phyloP scores from a whole-genome alignment of 2,329 filamentous ascomycete species.

The Hyphodiscus sp. region DNA sequence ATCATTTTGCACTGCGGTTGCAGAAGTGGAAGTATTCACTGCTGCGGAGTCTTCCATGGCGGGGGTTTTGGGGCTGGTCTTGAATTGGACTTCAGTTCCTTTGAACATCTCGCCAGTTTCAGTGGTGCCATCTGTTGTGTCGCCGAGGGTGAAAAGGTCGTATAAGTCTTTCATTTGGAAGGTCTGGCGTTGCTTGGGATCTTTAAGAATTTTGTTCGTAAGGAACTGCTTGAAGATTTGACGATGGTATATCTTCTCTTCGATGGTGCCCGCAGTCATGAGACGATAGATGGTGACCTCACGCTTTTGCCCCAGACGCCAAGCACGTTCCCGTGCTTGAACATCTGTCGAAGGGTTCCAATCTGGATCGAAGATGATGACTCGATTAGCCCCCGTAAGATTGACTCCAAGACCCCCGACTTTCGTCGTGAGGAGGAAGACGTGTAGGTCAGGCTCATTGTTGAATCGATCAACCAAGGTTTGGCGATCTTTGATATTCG shows the following conservation, averaged over 20 bases:
- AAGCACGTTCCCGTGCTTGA: slow-evolving; percentile 90
- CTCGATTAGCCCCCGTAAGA: slow-evolving; percentile 85
- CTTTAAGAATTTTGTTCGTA: slow-evolving; percentile 90
- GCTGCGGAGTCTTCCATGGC: slow-evolving; percentile 14
- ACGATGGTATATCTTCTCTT: slow-evolving; percentile 98
- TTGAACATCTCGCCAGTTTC: slow-evolving; percentile 84
- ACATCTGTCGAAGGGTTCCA: slow-evolving; percentile 98
- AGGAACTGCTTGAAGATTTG: slow-evolving; percentile 99
- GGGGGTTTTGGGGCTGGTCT: slow-evolving; percentile 31
- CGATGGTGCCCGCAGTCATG: slow-evolving; percentile 97
- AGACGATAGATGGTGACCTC: slow-evolving; percentile 94
- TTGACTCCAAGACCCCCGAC: slow-evolving; percentile 93
- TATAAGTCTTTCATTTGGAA: slow-evolving; percentile 88
- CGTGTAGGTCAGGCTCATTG: slow-evolving; percentile 66
- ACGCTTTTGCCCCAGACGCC: slow-evolving; percentile 89
- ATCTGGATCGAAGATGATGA: slow-evolving; percentile 97
- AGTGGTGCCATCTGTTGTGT: slow-evolving; percentile 60
- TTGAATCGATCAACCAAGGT: slow-evolving; percentile 91
- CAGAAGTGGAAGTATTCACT: slow-evolving; percentile 5
- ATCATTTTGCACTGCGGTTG: slow-evolving; percentile 12
- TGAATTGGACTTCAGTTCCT: slow-evolving; percentile 71
- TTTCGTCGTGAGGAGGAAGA: slow-evolving; percentile 92
- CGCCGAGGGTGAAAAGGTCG: slow-evolving; percentile 79
- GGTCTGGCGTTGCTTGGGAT: slow-evolving; percentile 86
- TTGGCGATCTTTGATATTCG: slow-evolving; percentile 82